Percentiles rank a stretch among this genome's conserved stretches.
Evolutionary conservation across 495 filamentous ascomycete genomes (phyloP).

Genomic region (Neurospora sp.): DNA sequence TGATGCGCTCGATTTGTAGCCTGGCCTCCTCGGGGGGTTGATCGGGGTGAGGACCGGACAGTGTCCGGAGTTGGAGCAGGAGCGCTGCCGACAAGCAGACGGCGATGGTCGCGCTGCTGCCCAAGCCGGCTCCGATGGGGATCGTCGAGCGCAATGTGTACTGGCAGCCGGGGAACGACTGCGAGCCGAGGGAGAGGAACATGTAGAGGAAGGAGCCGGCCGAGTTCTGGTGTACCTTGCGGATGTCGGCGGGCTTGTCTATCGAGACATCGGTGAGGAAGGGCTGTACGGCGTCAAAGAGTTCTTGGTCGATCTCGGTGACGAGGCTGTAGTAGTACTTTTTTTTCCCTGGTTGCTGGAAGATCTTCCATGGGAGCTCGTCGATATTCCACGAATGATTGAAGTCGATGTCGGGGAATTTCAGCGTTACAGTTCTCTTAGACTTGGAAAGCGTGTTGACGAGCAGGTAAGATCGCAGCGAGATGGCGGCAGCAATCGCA

Average conservation of each 20-base stretch:
- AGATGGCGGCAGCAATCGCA: conserved; percentile 88
- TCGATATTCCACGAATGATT: conserved; percentile 89
- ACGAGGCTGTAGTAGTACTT: conserved; percentile 87
- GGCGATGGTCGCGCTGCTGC: conserved; percentile 83
- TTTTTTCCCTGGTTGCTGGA: conserved; percentile 72
- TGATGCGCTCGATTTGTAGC: conserved; percentile 83
- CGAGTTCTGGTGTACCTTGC: conserved; percentile 70
- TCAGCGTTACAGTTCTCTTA: conserved; percentile 69
- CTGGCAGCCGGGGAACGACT: conserved; percentile 63
- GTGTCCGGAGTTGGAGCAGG: conserved; percentile 74
- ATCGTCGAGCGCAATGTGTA: conserved; percentile 93
- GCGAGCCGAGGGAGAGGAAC: conserved; percentile 75
- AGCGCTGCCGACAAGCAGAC: conserved; percentile 85
- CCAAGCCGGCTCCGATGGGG: conserved; percentile 83
- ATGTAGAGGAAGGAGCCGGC: conserved; percentile 86
- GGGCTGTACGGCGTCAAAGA: conserved; percentile 67
- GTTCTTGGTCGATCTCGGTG: conserved; percentile 69
- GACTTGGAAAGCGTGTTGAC: conserved; percentile 86
- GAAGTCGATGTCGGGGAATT: conserved; percentile 78
- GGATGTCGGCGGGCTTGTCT: conserved; percentile 48
- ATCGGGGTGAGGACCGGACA: conserved; percentile 81
- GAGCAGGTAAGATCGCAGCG: conserved; percentile 87
- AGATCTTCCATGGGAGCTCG: conserved; percentile 71
- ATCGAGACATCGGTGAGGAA: conserved; percentile 60
- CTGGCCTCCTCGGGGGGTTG: conserved; percentile 73